phyloP scores from a whole-genome alignment of 306 rosid genomes.

The Corylus americana region DNA sequence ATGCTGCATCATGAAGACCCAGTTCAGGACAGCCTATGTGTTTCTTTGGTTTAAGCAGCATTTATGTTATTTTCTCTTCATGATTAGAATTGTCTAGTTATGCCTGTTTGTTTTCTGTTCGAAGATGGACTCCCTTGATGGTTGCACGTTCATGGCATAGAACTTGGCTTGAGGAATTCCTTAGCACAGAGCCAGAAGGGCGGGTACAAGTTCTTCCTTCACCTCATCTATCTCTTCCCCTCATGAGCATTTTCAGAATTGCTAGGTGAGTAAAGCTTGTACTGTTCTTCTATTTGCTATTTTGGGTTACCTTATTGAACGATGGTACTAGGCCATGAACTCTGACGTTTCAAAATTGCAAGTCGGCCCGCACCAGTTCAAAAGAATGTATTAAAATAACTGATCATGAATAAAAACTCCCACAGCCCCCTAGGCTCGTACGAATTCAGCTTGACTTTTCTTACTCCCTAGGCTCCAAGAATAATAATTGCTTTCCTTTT shows the following conservation, averaged over 20 bases:
- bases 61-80: slow-evolving; percentile 7
- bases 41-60: slow-evolving; percentile 2
- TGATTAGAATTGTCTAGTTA: slow-evolving; percentile 20
- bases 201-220: slow-evolving; percentile 59
- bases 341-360: neutral
- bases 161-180: slow-evolving; percentile 75
- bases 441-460: neutral
- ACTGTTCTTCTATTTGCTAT: neutral
- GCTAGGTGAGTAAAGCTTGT: slow-evolving; percentile 58
- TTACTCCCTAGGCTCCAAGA: neutral
- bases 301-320: neutral
- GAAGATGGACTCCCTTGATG: slow-evolving; percentile 89
- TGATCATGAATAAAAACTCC: neutral
- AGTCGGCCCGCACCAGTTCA: slow-evolving; percentile 1
- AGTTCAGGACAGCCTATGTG: slow-evolving; percentile 8
- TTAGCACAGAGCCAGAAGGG: slow-evolving; percentile 53
- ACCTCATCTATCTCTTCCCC: slow-evolving; percentile 79
- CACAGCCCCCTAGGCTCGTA: neutral
- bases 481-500: neutral
- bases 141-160: slow-evolving; percentile 93
- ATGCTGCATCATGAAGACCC: slow-evolving; percentile 7
- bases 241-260: slow-evolving; percentile 86
- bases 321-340: neutral
- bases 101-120: slow-evolving; percentile 29
- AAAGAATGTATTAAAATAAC: slow-evolving; percentile 10